Base-by-base conservation (phyloP, 2,329 filamentous ascomycete species). In the Clonostachys rhizophaga region DNA sequence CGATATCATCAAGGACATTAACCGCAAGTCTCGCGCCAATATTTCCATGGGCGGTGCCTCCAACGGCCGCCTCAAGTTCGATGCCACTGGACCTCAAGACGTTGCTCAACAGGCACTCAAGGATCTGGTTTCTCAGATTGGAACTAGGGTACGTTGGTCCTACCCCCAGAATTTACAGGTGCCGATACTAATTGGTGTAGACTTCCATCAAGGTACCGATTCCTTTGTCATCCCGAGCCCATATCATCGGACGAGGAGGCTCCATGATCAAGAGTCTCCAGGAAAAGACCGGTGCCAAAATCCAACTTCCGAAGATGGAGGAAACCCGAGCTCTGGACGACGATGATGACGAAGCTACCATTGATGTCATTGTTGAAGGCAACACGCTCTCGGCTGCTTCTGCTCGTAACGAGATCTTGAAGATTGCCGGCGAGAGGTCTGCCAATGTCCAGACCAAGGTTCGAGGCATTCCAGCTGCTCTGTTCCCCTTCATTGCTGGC, bases 401-500 rank as follows among this genome's bases (percentile, higher is more conserved):
- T 66, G 94, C 94, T 47, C 84, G 84, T 51, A 83, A 88, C 48
- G 86, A 89, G 57, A 94, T 99, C 58, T 78, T 89, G 59, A 86
- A 86, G 58, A 96, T 97, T 62, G 90, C 89, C 47, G 87, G 86
- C 57, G 91, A 96, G 67, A 85, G 90, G 52, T 84, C 88, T 46
- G 86, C 89, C 47, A 92, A 86, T 56, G 81, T 91, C 60, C 94
- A 82, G 69, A 78, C 90, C 48, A 89, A 88, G 57, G 69, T 99
- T 54, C 89, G 86, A 66, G 84, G 85, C 43, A 86, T 99, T 50
- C 91, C 94, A 8, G 81, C 90, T 24, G 91, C 96, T 63, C 95
- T 94, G 67, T 99, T 94, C 69, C 92, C 92, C 45, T 99, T 99
- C 74, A 86, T 99, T 65, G 86, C 90, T 20, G 91, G 91, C 43